Evolutionary conservation across 345 rosid species (phyloP).

Genomic region (Salix udensis): DNA sequence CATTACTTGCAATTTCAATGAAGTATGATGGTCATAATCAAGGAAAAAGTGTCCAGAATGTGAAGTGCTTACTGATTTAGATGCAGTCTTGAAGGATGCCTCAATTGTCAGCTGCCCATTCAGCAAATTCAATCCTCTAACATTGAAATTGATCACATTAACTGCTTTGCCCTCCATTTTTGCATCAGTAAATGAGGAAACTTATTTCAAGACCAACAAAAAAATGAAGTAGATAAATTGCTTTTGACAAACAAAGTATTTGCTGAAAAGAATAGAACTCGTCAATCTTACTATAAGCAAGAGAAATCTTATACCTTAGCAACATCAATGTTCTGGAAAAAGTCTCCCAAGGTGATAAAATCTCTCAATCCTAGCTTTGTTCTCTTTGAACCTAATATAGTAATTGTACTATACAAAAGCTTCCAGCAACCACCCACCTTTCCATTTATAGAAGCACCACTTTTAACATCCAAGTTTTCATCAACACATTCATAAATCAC

Average conservation of each 20-base stretch:
- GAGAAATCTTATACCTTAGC: conserved; percentile 43
- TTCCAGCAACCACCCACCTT: conserved; percentile 81
- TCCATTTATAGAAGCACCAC: conserved; percentile 19
- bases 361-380: conserved; percentile 84
- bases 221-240: neutral
- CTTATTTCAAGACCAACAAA: conserved; percentile 19
- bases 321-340: conserved; percentile 68
- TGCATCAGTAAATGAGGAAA: conserved; percentile 26
- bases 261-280: neutral
- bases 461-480: neutral
- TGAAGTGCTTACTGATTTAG: conserved; percentile 50
- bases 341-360: conserved; percentile 72
- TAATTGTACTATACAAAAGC: conserved; percentile 70
- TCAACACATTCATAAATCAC: neutral
- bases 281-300: neutral
- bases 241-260: neutral
- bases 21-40: neutral
- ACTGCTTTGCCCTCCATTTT: conserved; percentile 83
- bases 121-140: conserved; percentile 61
- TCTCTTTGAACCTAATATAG: conserved; percentile 71
- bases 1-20: neutral
- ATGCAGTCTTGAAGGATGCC: conserved; percentile 63
- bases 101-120: conserved; percentile 73
- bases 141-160: conserved; percentile 79
- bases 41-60: neutral